Evolutionary conservation across 179 eudicot genomes (phyloP), one percentile per base, ranked within the genome.

Genomic region (Gypsophila paniculata): DNA sequence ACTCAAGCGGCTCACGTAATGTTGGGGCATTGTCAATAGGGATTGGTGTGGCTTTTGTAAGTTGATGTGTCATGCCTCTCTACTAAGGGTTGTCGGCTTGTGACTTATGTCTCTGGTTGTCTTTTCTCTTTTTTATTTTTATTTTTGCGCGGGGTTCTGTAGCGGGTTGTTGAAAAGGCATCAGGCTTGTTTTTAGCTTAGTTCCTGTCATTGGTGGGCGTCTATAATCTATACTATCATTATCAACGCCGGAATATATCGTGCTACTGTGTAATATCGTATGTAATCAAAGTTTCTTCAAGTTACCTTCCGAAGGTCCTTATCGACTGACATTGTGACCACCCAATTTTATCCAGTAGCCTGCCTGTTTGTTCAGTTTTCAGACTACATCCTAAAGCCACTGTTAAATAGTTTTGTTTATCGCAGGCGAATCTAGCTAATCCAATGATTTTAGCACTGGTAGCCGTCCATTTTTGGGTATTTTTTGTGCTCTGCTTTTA

Each of bases 11-110:
- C 36, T 42, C 55, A 78, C 72, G 55, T 65, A 63, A 78, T 60
- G 76, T 54, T 70, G 54, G 54, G 26, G 75, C 66, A 71, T 32
- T 71, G 75, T 74, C 75, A 38, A 71, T 57, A 71, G 73, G 39
- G 29, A 73, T 61, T 32, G 53, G 57, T 74, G 72, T 71, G 61
- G 58, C 71, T 78, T 61, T 70, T 71, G 70, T 54, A 67, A 74
- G 52, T 65, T 52, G 74, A 66, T 62, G 71, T 78, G 75, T 69
- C 61, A 26, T 49, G 64, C 46, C 54, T 63, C 48, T 32, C 42
- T 46, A 32, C 57, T 25, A 38, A 53, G 66, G 68, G 74, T 34
- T 25, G 19, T 17, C 55, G 19, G 68, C 70, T 34, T 25, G 19
- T 17, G 22, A 13, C 58, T 51, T 38, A 14, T 34, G 1, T 23